Evolutionary conservation across 805 yeast species (phyloP).

Genomic region (Scheffersomyces amazonensis): DNA sequence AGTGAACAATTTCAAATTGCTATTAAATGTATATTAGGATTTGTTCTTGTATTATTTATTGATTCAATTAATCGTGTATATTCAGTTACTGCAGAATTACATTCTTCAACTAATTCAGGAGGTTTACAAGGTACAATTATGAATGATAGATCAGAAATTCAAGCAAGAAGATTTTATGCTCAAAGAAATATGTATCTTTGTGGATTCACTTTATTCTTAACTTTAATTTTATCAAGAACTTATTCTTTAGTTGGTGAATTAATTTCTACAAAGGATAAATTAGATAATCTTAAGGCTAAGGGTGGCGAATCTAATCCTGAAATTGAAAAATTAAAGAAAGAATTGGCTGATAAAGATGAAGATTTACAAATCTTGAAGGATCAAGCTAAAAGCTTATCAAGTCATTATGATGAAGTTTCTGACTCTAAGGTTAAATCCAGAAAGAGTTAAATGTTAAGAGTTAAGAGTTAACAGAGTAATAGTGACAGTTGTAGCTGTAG

Average conservation of each 20-base stretch:
- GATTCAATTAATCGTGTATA: slow-evolving; percentile 86
- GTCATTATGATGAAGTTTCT: slow-evolving; percentile 55
- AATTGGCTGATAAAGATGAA: slow-evolving; percentile 54
- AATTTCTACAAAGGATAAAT: slow-evolving; percentile 60
- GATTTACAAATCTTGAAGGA: slow-evolving; percentile 67
- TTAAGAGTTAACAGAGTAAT: not conserved
- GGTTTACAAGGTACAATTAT: slow-evolving; percentile 22
- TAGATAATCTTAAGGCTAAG: slow-evolving; percentile 32
- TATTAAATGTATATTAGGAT: slow-evolving; percentile 76
- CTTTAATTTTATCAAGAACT: slow-evolving; percentile 81
- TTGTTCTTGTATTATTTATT: slow-evolving; percentile 76
- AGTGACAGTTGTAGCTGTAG: not conserved
- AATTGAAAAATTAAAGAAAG: slow-evolving; percentile 43
- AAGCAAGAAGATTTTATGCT: slow-evolving; percentile 89
- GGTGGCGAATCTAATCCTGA: slow-evolving; percentile 23
- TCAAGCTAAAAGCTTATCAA: slow-evolving; percentile 64
- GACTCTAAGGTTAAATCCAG: slow-evolving; percentile 10
- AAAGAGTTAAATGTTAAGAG: slow-evolving; percentile 7
- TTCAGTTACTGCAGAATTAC: slow-evolving; percentile 63
- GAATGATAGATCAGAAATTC: slow-evolving; percentile 74
- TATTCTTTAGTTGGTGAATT: slow-evolving; percentile 76
- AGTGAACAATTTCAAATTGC: slow-evolving; percentile 72
- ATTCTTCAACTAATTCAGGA: slow-evolving; percentile 20
- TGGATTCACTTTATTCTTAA: slow-evolving; percentile 90
- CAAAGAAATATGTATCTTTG: slow-evolving; percentile 96